phyloP scores from a whole-genome alignment of 108 stramenopile species.

The Conticribra guillardii region DNA sequence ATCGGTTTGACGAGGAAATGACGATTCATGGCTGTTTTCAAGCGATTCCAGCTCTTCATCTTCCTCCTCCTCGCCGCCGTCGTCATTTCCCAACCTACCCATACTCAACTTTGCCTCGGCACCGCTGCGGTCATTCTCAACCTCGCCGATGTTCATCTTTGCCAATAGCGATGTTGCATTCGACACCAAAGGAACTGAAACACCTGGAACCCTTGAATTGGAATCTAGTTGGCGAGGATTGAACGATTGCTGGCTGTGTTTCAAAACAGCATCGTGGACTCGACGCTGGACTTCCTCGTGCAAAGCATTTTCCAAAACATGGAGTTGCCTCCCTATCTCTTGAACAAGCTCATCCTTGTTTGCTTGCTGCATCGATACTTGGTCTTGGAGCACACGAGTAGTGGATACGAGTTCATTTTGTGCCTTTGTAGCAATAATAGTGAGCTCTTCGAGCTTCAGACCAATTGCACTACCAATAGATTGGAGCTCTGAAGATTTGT shows the following conservation, averaged over 20 bases:
- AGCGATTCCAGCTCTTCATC: too few relatives aligned
- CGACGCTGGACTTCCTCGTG: slow-evolving; percentile 21
- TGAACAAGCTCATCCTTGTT: slow-evolving; percentile 7
- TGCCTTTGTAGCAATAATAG: slow-evolving; percentile 9
- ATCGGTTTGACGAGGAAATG: neutral
- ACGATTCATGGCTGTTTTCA: too few relatives aligned
- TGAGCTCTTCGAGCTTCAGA: slow-evolving; percentile 30
- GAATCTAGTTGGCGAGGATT: neutral
- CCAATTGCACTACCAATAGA: neutral
- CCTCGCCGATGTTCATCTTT: slow-evolving; percentile 2
- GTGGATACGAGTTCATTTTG: slow-evolving; percentile 6
- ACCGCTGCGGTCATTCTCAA: neutral
- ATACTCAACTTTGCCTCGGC: neutral
- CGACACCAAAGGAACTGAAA: neutral
- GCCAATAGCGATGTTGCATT: neutral
- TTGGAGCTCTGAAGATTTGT: too few relatives aligned
- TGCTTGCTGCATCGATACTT: slow-evolving; percentile 18
- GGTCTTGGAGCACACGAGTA: slow-evolving; percentile 10
- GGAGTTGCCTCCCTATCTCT: neutral
- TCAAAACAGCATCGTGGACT: slow-evolving; percentile 1
- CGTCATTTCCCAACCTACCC: too few relatives aligned
- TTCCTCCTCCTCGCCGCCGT: too few relatives aligned
- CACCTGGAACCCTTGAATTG: neutral
- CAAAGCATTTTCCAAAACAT: slow-evolving; percentile 9
- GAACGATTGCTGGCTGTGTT: too few relatives aligned